Conservation (phyloP, 768 basidiomycete genomes). For the Rossbeevera mucosa region DNA sequence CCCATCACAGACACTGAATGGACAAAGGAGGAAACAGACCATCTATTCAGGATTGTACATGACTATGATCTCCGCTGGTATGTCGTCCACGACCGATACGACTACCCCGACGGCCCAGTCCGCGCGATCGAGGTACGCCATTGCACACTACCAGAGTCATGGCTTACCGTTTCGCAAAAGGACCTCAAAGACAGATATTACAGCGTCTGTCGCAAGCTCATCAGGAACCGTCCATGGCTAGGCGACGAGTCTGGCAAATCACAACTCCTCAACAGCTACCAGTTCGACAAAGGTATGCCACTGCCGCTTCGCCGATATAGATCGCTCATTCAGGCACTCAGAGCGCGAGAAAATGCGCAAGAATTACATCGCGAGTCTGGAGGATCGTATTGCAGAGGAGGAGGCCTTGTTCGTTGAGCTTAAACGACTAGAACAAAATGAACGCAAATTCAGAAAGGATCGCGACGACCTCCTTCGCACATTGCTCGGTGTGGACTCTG, state of each 20-base stretch:
- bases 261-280: conserved; percentile 62
- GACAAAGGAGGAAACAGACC: conserved; percentile 92
- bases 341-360: conserved; percentile 87
- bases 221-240: conserved; percentile 78
- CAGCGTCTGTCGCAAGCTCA: conserved; percentile 81
- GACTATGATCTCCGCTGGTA: conserved; percentile 89
- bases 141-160: not conserved
- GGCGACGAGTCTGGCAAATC: conserved; percentile 75
- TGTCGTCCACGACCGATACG: conserved; percentile 86
- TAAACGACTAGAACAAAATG: conserved; percentile 91
- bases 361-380: conserved; percentile 81
- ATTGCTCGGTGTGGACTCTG: conserved; percentile 82
- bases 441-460: conserved; percentile 81
- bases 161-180: conserved; percentile 26
- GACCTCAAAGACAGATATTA: conserved; percentile 95
- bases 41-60: conserved; percentile 74
- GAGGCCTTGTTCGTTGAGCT: conserved; percentile 91
- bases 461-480: conserved; percentile 83
- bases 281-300: conserved; percentile 79
- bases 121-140: conserved; percentile 65
- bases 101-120: conserved; percentile 50
- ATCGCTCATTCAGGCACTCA: conserved; percentile 29
- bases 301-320: not conserved
- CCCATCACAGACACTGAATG: conserved; percentile 63
- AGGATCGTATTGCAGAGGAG: conserved; percentile 88